Base-by-base conservation (phyloP, 2,329 filamentous ascomycete species). In the Intubia oerlemansii region DNA sequence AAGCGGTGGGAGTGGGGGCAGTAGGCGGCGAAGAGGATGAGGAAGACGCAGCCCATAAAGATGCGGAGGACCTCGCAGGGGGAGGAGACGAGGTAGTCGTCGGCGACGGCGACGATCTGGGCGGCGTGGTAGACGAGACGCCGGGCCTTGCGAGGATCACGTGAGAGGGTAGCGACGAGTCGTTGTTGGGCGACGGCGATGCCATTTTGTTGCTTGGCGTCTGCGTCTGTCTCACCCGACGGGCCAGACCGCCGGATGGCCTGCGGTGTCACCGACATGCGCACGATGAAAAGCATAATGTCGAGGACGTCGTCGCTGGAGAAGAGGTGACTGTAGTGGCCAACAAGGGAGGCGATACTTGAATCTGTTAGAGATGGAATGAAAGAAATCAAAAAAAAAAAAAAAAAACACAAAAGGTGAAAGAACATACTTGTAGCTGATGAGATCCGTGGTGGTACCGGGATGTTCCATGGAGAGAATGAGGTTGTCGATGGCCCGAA, bases 51-150 rank as follows among this genome's bases (percentile, higher is more conserved):
- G 28, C 42, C 44, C 39, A 45, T 45, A 29, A 48, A 48, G 2
- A 47, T 20, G 5, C 44, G 42, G 37, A 47, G 38, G 17, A 44
- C 42, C 25, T 47, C 44, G 25, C 43, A 46, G 1, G 45, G 44
- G 2, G 43, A 38, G 10, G 43, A 43, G 10, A 44, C 42, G 1
- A 43, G 26, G 24, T 43, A 44, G 18, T 45, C 42, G 25, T 41
- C 41, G 20, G 45, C 42, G 4, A 42, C 36, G 8, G 40, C 40
- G 5, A 44, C 34, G 11, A 47, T 47, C 17, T 46, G 44, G 1
- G 42, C 43, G 2, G 44, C 43, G 27, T 46, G 44, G 38, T 39
- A 46, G 7, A 40, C 34, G 6, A 45, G 36, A n/a, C 27, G 36
- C 1, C 45, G 36, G 1, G 42, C 33, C 17, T 36, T 32, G 0